These are phyloP conservation scores for Fagopyrum tataricum DNA, from an alignment of 148 eudicot species.

Conservation along the genomic window DNA sequence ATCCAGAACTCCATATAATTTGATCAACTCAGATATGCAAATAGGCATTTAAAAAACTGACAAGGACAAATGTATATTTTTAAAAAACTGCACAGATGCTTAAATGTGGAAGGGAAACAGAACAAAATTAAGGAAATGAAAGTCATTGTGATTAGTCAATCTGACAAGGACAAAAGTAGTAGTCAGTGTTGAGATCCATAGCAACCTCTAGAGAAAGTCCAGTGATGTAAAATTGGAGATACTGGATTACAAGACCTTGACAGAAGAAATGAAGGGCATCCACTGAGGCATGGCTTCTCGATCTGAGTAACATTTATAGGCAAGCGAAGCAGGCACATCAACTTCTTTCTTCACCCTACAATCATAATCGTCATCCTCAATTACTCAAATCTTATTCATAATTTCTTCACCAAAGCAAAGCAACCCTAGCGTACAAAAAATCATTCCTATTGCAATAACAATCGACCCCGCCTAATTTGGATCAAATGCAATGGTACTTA, in stretches of 20 bases:
- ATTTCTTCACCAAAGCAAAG: neutral
- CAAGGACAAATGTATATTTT: no score
- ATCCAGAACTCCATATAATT: neutral
- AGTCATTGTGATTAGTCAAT: neutral
- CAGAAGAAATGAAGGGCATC: slow-evolving; percentile 96
- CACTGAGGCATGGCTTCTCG: slow-evolving; percentile 85
- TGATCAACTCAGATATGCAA: neutral
- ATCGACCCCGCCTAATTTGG: neutral
- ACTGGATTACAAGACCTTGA: slow-evolving; percentile 39
- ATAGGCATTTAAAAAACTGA: no score
- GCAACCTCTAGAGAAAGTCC: neutral
- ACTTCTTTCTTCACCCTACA: slow-evolving; percentile 69
- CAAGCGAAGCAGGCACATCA: slow-evolving; percentile 79
- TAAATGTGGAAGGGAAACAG: no score
- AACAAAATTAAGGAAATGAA: no score
- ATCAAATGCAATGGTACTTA: neutral
- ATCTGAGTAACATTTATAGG: slow-evolving; percentile 72
- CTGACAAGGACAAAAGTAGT: neutral
- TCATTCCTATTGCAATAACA: neutral
- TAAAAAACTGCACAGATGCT: no score
- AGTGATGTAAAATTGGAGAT: neutral
- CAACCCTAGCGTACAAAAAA: neutral
- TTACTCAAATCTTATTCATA: neutral
- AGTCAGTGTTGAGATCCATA: neutral
- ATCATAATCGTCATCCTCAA: neutral